phyloP scores from a whole-genome alignment of 176 grass and related monocot species.

The Elymus sibiricus region DNA sequence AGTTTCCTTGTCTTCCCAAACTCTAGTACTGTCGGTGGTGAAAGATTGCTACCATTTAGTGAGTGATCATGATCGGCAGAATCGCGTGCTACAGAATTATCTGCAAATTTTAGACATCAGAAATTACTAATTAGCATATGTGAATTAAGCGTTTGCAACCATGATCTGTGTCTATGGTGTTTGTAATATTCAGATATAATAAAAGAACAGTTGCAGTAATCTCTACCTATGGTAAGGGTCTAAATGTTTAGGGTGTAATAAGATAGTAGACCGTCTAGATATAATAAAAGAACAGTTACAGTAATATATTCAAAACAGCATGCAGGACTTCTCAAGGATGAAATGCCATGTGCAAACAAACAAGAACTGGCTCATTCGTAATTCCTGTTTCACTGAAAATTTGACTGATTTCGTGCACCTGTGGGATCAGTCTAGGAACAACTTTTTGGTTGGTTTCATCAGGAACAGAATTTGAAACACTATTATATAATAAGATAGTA shows the following conservation, averaged over 20 bases:
- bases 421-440: neutral
- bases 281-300: too few species aligned
- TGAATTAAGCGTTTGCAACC: neutral
- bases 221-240: neutral
- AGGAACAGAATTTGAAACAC: neutral
- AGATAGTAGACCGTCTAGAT: too few species aligned
- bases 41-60: constrained; percentile 59
- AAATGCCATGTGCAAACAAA: neutral
- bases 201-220: neutral
- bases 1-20: constrained; percentile 93
- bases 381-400: neutral
- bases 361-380: neutral
- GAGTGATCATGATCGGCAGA: constrained; percentile 59
- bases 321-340: neutral
- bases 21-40: constrained; percentile 65
- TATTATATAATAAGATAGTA: neutral
- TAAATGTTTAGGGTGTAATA: neutral
- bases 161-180: neutral
- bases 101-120: constrained; percentile 20
- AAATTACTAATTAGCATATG: too few species aligned
- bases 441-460: neutral
- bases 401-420: neutral
- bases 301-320: neutral
- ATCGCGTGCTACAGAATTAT: constrained; percentile 44
- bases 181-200: neutral